A percentile compares a stretch with the other conserved stretches of the same genome.
phyloP scores from a whole-genome alignment of 192 early-diverging fungal genomes.

The Coemansia sp. region DNA sequence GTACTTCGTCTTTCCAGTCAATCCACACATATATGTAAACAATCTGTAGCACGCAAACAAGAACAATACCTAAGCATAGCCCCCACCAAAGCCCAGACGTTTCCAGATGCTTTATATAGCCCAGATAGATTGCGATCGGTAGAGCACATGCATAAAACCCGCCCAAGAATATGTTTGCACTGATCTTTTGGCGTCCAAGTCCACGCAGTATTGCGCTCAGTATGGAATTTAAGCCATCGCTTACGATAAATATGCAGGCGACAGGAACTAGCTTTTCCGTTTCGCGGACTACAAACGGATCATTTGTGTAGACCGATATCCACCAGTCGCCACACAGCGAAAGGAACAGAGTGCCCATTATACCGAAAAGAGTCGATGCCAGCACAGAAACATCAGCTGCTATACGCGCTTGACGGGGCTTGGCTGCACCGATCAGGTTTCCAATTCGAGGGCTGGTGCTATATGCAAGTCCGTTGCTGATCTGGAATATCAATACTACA shows the following conservation, averaged over 20 bases:
- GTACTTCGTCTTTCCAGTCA: constrained; percentile 34
- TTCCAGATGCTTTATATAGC: constrained; percentile 22
- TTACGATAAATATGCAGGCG: constrained; percentile 62
- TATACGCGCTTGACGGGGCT: constrained; percentile 61
- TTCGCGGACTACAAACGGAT: constrained; percentile 65
- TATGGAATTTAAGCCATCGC: constrained; percentile 58
- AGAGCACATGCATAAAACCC: constrained; percentile 52
- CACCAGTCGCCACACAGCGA: constrained; percentile 26
- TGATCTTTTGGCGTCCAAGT: constrained; percentile 47
- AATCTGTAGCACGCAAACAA: constrained; percentile 15
- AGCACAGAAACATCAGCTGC: constrained; percentile 54
- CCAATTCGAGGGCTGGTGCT: constrained; percentile 78
- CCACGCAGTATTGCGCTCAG: constrained; percentile 56
- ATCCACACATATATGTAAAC: constrained; percentile 18
- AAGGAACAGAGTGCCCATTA: constrained; percentile 9
- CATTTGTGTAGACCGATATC: constrained; percentile 61
- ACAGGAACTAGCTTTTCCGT: constrained; percentile 70
- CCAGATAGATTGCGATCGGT: constrained; percentile 50
- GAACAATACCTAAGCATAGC: constrained; percentile 18
- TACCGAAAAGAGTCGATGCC: constrained; percentile 56
- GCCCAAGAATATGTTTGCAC: constrained; percentile 48
- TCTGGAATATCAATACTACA: constrained; percentile 64
- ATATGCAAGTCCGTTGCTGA: constrained; percentile 73
- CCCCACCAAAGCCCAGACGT: constrained; percentile 35
- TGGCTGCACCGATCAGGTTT: constrained; percentile 66